Conservation (phyloP, 2,329 filamentous ascomycete genomes). For the Cladophialophora yegresii region DNA sequence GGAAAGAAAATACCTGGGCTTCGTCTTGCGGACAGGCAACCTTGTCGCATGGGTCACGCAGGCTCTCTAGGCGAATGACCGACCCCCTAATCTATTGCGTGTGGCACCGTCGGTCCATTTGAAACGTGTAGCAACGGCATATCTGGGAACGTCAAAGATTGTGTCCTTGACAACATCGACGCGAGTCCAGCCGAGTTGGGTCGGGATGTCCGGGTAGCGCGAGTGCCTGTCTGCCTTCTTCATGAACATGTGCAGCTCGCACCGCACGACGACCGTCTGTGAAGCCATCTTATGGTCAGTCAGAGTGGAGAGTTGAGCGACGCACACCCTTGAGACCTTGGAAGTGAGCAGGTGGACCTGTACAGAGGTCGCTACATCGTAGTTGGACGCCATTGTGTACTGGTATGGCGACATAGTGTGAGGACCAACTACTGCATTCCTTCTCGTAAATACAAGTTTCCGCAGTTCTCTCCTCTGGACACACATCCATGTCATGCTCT, state of each 20-base stretch:
- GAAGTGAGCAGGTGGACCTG: not conserved
- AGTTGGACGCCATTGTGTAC: not conserved
- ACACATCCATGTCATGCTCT: not conserved
- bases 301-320: too few relatives aligned
- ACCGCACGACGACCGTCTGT: not conserved
- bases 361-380: not conserved
- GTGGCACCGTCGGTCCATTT: too few relatives aligned
- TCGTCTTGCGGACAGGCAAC: too few relatives aligned
- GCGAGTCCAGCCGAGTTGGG: not conserved
- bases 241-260: too few relatives aligned
- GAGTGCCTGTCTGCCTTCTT: not conserved
- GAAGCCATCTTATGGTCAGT: not conserved
- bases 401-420: not conserved
- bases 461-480: not conserved
- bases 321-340: not conserved
- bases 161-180: not conserved
- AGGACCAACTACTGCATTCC: not conserved
- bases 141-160: not conserved
- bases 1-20: not conserved
- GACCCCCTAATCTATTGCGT: not conserved
- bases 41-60: not conserved
- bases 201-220: not conserved
- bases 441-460: not conserved
- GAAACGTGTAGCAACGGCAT: not conserved
- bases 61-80: not conserved